Evolutionary conservation across 2,329 filamentous ascomycete genomes (phyloP), one percentile per base, ranked within the genome.

Genomic region (Leptographium lundbergii): DNA sequence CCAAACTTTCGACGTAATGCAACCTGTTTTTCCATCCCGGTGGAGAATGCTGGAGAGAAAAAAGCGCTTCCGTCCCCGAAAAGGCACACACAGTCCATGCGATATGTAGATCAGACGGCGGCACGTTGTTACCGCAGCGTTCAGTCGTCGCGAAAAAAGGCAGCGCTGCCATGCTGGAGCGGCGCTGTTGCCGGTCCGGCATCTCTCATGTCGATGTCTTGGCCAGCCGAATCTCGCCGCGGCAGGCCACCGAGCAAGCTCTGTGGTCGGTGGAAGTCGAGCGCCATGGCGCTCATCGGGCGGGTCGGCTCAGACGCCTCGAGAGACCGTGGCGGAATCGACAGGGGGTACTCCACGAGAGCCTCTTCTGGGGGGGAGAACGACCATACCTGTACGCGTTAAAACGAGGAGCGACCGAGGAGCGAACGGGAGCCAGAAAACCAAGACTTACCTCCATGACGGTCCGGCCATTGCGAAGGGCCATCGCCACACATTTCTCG

Each of bases 401-500:
- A 45, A 19, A n/a, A 45, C 19, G 42, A 19, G 19, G 42, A n/a
- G n/a, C n/a, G n/a, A n/a, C n/a, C n/a, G 19, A 45, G 19, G 6
- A 7, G 13, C 11, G 4, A 4, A 45, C 19, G 13, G 7, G 3
- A 11, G 52, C 50, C 25, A 6, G n/a, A 22, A 39, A 39, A 6
- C 45, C 45, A 17, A 52, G 36, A 45, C 25, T 56, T 45, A 59
- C 92, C 85, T 99, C 94, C 94, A 99, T 99, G 63, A 97, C 88
- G 0, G 95, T 97, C 63, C 91, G 85, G 59, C 85, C 86, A 57
- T 84, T 84, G 61, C 92, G 82, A 66, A 90, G 87, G 10, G 94
- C 94, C 79, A 99, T 88, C 36, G 96, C 92, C 34, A 99, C 92
- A 60, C 92, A 95, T 72, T 96, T 97, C 73, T 99, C 94, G 64